phyloP scores from a whole-genome alignment of 2,329 filamentous ascomycete species.

The Dactylellina sp. region DNA sequence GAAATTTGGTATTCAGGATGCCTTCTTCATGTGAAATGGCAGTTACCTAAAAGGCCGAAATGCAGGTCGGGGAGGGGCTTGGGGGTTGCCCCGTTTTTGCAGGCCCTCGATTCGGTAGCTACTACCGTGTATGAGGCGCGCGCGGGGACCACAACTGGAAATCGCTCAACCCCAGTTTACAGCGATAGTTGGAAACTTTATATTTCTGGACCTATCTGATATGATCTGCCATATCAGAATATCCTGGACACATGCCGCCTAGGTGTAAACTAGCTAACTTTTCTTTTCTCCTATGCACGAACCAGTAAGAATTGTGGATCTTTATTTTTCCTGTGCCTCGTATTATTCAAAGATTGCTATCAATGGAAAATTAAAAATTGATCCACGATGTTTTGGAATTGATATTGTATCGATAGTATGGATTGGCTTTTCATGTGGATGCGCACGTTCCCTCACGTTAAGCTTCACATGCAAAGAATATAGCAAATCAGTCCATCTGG shows the following conservation, averaged over 20 bases:
- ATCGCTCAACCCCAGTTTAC: slow-evolving; percentile 44
- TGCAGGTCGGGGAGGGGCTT: slow-evolving; percentile 4
- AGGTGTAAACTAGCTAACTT: background rate
- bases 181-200: slow-evolving; percentile 8
- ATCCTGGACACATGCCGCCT: slow-evolving; percentile 2
- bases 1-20: slow-evolving; percentile 8
- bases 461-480: slow-evolving; percentile 39
- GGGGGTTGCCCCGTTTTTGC: slow-evolving; percentile 19
- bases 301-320: slow-evolving; percentile 7
- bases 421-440: slow-evolving; percentile 29
- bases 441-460: slow-evolving; percentile 25
- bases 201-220: slow-evolving; percentile 8
- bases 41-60: slow-evolving; percentile 46
- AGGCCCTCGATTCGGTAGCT: slow-evolving; percentile 36
- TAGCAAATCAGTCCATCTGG: slow-evolving; percentile 4
- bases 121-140: slow-evolving; percentile 12
- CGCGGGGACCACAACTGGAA: slow-evolving; percentile 31
- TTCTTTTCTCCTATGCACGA: background rate
- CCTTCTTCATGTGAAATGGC: slow-evolving; percentile 47
- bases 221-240: slow-evolving; percentile 29
- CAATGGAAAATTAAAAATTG: too few relatives aligned
- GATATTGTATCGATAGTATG: too few relatives aligned
- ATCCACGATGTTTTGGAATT: too few relatives aligned
- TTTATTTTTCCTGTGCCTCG: slow-evolving; percentile 7
- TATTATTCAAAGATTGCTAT: slow-evolving; percentile 17